These are phyloP conservation scores for Wickerhamomyces chambardii DNA, from an alignment of 805 yeast genomes.

Conservation along the genomic window DNA sequence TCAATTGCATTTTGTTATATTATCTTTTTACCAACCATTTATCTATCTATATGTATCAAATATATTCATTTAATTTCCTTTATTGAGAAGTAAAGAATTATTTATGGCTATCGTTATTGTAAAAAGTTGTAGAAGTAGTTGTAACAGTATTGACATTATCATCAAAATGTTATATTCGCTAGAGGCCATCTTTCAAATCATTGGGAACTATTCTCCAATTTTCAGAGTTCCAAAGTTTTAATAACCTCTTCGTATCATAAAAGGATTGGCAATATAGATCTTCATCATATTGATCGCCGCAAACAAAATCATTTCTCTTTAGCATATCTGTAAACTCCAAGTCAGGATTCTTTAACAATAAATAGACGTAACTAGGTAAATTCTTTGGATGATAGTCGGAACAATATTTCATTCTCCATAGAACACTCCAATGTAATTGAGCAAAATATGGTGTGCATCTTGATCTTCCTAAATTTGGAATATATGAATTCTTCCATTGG, in stretches of 20 bases:
- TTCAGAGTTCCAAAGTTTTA: constrained; percentile 19
- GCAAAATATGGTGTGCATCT: constrained; percentile 40
- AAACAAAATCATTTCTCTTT: neutral
- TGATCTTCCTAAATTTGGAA: constrained; percentile 48
- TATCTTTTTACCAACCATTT: too few species aligned
- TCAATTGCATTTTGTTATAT: too few species aligned
- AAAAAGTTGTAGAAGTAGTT: neutral
- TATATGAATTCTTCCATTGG: constrained; percentile 38
- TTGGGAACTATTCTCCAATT: constrained; percentile 26
- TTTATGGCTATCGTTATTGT: too few species aligned
- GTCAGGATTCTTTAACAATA: constrained; percentile 11
- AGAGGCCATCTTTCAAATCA: too few species aligned
- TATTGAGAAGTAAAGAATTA: too few species aligned
- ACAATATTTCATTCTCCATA: constrained; percentile 42
- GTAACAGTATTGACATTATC: too few species aligned
- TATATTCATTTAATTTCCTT: too few species aligned
- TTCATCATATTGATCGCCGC: constrained; percentile 3
- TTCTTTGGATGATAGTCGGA: constrained; percentile 36
- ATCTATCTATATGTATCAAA: too few species aligned
- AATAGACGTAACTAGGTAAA: constrained; percentile 26
- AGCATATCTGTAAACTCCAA: neutral
- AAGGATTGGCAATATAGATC: constrained; percentile 3
- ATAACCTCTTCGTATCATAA: constrained; percentile 7
- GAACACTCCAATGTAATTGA: constrained; percentile 54
- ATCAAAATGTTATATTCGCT: too few species aligned